Evolutionary conservation across 1,139 yeast species (phyloP).

Genomic region (Blastobotrys malaysiensis): DNA sequence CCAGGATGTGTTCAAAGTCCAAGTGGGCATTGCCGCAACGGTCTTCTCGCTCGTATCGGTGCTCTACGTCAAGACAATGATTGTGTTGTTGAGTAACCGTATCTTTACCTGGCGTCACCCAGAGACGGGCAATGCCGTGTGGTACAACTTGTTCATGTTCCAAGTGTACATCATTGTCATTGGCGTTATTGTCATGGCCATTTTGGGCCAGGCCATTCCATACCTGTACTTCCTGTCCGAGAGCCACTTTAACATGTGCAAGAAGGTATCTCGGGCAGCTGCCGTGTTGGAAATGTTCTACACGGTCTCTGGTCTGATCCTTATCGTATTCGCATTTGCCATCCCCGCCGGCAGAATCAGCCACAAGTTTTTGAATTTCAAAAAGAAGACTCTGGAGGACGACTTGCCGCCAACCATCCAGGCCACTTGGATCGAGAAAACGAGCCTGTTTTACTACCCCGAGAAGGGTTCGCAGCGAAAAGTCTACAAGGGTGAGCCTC

Average conservation of each 20-base stretch:
- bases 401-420: constrained; percentile 48
- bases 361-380: constrained; percentile 34
- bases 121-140: constrained; percentile 54
- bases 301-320: constrained; percentile 48
- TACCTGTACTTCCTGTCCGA: constrained; percentile 52
- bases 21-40: constrained; percentile 54
- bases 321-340: constrained; percentile 49
- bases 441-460: constrained; percentile 41
- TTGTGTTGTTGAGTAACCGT: constrained; percentile 68
- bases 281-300: constrained; percentile 54
- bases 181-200: constrained; percentile 60
- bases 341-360: constrained; percentile 54
- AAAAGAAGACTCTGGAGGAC: constrained; percentile 16
- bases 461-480: constrained; percentile 22
- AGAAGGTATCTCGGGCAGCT: constrained; percentile 54
- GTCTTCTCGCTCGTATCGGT: constrained; percentile 49
- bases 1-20: constrained; percentile 40
- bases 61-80: constrained; percentile 41
- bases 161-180: constrained; percentile 49
- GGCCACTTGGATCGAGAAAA: constrained; percentile 75
- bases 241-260: constrained; percentile 45
- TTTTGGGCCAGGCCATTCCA: constrained; percentile 62
- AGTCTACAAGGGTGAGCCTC: constrained; percentile 42
- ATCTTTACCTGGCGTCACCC: constrained; percentile 82
- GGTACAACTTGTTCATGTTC: constrained; percentile 54